Percentiles rank a stretch among this genome's conserved stretches.
Evolutionary conservation across 176 grass and related monocot genomes (phyloP).

Genomic region (Zea luxurians): DNA sequence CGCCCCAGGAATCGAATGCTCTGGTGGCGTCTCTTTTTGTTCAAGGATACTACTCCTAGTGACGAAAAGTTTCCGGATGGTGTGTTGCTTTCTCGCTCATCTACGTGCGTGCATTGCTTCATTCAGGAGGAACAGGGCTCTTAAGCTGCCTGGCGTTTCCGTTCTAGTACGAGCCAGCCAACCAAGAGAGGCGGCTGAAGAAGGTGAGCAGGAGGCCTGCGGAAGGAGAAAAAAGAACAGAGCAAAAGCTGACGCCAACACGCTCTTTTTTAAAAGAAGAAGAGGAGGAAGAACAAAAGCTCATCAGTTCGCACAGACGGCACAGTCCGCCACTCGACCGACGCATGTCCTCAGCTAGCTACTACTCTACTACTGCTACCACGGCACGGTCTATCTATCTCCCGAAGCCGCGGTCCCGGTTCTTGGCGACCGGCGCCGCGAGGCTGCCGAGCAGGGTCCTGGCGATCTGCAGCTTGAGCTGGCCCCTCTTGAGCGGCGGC

Average conservation of each 20-base stretch:
- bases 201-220: background rate
- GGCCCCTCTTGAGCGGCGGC: constrained; percentile 56
- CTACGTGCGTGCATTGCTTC: too few species aligned
- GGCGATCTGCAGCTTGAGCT: constrained; percentile 55
- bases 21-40: too few species aligned
- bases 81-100: background rate
- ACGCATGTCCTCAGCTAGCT: background rate
- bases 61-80: too few species aligned
- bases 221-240: background rate
- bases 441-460: constrained; percentile 33
- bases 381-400: background rate
- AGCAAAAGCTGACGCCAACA: background rate
- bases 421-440: constrained; percentile 37
- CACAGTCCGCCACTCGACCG: background rate
- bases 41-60: too few species aligned
- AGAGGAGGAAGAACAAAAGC: background rate
- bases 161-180: background rate
- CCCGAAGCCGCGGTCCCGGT: constrained; percentile 26
- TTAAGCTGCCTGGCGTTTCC: too few species aligned
- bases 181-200: background rate
- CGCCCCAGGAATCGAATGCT: too few species aligned
- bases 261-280: background rate
- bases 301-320: background rate
- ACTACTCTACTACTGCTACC: background rate
- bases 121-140: too few species aligned